Evolutionary conservation across 495 filamentous ascomycete species (phyloP).

Genomic region (Cercophora newfieldiana): DNA sequence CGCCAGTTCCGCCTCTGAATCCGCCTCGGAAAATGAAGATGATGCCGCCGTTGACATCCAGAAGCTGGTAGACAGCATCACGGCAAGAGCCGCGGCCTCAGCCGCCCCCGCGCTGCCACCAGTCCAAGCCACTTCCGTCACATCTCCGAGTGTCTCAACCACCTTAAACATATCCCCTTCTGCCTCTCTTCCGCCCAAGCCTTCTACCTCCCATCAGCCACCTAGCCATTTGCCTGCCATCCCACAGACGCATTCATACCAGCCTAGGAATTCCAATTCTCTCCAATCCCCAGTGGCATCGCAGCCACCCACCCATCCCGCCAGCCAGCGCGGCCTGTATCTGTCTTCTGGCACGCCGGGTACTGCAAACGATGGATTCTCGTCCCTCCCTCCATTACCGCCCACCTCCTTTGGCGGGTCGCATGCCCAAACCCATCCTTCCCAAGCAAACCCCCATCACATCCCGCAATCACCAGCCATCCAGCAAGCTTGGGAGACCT

Average conservation of each 20-base stretch:
- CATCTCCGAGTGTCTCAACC: slow-evolving; percentile 38
- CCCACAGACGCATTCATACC: slow-evolving; percentile 52
- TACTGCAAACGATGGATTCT: slow-evolving; percentile 51
- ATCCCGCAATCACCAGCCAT: slow-evolving; percentile 33
- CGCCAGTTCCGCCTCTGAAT: slow-evolving; percentile 28
- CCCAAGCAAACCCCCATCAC: slow-evolving; percentile 32
- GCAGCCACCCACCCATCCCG: slow-evolving; percentile 45
- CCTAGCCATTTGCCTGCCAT: slow-evolving; percentile 32
- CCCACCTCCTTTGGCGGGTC: slow-evolving; percentile 48
- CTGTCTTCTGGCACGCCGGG: slow-evolving; percentile 54
- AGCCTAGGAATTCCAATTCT: slow-evolving; percentile 29
- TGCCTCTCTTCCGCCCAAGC: slow-evolving; percentile 54
- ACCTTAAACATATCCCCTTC: slow-evolving; percentile 48
- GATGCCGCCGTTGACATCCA: slow-evolving; percentile 50
- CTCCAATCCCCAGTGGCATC: slow-evolving; percentile 49
- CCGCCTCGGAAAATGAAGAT: slow-evolving; percentile 32
- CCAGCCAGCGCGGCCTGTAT: slow-evolving; percentile 46
- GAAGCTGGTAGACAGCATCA: slow-evolving; percentile 52
- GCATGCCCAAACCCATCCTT: slow-evolving; percentile 22
- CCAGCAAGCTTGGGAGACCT: slow-evolving; percentile 78
- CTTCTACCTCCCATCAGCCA: slow-evolving; percentile 47
- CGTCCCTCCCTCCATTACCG: slow-evolving; percentile 61
- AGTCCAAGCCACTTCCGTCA: slow-evolving; percentile 33
- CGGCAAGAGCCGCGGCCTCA: slow-evolving; percentile 31
- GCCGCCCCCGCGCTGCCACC: slow-evolving; percentile 19